Base-by-base conservation (phyloP, 75 land plant genomes). In the Selaginella tamariscina region DNA sequence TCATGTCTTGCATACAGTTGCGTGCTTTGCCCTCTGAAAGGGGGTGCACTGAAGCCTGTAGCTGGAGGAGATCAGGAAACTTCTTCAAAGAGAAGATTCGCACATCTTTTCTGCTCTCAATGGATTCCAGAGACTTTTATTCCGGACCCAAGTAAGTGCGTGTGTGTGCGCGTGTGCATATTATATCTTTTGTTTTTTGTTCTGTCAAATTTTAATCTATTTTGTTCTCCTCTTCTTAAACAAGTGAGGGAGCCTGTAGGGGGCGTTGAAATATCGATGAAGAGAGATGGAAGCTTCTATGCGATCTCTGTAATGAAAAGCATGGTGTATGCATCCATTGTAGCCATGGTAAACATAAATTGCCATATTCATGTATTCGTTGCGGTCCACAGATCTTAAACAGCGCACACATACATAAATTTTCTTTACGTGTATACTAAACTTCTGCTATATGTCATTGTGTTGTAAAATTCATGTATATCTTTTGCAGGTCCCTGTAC, bases 121-220 rank as follows among this genome's bases (percentile, higher is more conserved):
- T 89, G 95, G 98, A 73, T 82, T 70, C 95, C 95, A 28, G 98
- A 87, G 78, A 85, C 88, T 22, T 83, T 76, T 77, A 73, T 89
- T 31, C 88, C 82, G 56, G 78, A 86, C 68, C 62, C 75, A 26
- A 73, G n/a, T n/a, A n/a, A n/a, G n/a, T n/a, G n/a, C n/a, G n/a
- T n/a, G n/a, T n/a, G n/a, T n/a, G n/a, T n/a, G n/a, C n/a, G n/a
- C n/a, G n/a, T n/a, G n/a, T n/a, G n/a, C n/a, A n/a, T n/a, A n/a
- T n/a, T n/a, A n/a, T n/a, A n/a, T n/a, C n/a, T n/a, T n/a, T n/a
- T n/a, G n/a, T n/a, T n/a, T n/a, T n/a, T n/a, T n/a, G n/a, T n/a
- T n/a, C n/a, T n/a, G n/a, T n/a, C n/a, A n/a, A n/a, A n/a, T n/a
- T n/a, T n/a, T n/a, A n/a, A n/a, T n/a, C n/a, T n/a, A n/a, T n/a